These are phyloP conservation scores for Panellus pusillus DNA, from an alignment of 768 basidiomycete species.

Conservation along the genomic window DNA sequence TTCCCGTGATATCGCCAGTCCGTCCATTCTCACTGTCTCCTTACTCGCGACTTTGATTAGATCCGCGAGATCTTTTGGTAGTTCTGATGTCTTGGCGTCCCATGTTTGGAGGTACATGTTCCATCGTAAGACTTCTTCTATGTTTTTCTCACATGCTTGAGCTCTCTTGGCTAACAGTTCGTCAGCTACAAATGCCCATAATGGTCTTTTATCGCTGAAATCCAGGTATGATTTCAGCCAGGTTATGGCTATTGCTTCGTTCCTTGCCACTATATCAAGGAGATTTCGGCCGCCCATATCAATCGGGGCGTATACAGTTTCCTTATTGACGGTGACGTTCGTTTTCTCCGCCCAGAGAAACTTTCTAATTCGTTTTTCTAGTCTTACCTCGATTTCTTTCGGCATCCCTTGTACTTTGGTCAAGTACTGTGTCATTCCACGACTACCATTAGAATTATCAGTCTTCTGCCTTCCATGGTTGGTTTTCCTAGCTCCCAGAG, in stretches of 20 bases:
- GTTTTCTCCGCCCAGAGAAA: background rate
- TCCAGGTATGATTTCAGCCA: conserved; percentile 18
- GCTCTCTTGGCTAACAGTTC: background rate
- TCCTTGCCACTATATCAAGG: background rate
- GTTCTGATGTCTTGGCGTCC: background rate
- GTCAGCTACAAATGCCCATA: background rate
- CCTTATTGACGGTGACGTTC: background rate
- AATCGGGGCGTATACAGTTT: background rate
- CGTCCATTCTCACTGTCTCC: background rate
- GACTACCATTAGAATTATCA: conserved; percentile 11
- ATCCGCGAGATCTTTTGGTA: background rate
- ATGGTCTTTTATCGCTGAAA: background rate
- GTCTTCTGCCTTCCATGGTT: conserved; percentile 9
- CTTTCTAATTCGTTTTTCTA: background rate
- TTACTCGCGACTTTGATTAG: background rate
- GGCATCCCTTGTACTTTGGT: conserved; percentile 27
- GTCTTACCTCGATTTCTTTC: background rate
- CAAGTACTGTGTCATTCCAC: conserved; percentile 11
- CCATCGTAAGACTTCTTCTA: no score
- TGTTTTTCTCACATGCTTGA: no score
- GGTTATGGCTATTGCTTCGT: conserved; percentile 9
- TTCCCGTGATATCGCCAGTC: background rate
- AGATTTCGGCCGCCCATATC: background rate
- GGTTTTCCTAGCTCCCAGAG: conserved; percentile 10
- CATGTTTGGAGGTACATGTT: conserved; percentile 7